A percentile compares a stretch with the other conserved stretches of the same genome.
phyloP scores from a whole-genome alignment of 2,329 filamentous ascomycete genomes.

The Penicillium palitans region DNA sequence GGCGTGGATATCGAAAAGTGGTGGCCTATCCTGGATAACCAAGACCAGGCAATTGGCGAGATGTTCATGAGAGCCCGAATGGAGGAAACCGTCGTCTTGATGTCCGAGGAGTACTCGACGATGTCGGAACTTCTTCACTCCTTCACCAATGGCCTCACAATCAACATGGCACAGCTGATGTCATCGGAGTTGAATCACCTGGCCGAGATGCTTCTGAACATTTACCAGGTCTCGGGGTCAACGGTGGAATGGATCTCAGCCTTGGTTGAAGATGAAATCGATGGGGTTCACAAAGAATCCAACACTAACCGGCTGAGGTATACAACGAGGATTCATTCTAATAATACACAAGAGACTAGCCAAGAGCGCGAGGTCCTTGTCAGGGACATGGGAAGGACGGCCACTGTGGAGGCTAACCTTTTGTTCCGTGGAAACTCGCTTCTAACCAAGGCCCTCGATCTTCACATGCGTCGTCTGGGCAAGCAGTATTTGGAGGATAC shows the following conservation, averaged over 20 bases:
- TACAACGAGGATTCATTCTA: slow-evolving; percentile 64
- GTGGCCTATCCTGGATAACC: slow-evolving; percentile 78
- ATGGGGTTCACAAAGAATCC: slow-evolving; percentile 81
- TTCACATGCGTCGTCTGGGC: slow-evolving; percentile 91
- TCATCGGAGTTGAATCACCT: slow-evolving; percentile 76
- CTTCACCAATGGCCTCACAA: slow-evolving; percentile 79
- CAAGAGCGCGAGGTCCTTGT: slow-evolving; percentile 62
- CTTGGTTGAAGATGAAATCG: slow-evolving; percentile 94
- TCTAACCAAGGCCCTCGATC: slow-evolving; percentile 87
- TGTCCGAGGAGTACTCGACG: slow-evolving; percentile 79
- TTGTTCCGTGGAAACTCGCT: slow-evolving; percentile 94
- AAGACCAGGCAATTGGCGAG: slow-evolving; percentile 74
- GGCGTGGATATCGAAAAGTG: slow-evolving; percentile 82
- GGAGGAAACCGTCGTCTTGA: slow-evolving; percentile 86
- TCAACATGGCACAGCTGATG: slow-evolving; percentile 77
- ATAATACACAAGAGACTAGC: slow-evolving; percentile 57
- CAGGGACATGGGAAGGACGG: slow-evolving; percentile 63
- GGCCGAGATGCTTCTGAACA: slow-evolving; percentile 84
- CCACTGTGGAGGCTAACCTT: slow-evolving; percentile 80
- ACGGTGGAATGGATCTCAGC: slow-evolving; percentile 89
- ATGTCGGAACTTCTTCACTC: slow-evolving; percentile 81
- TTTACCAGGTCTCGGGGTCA: slow-evolving; percentile 87
- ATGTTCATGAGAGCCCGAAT: slow-evolving; percentile 80
- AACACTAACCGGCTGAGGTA: slow-evolving; percentile 64
- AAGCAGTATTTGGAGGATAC: slow-evolving; percentile 90